Evolutionary conservation across 345 rosid species (phyloP), one percentile per base, ranked within the genome.

Genomic region (Gossypium raimondii): DNA sequence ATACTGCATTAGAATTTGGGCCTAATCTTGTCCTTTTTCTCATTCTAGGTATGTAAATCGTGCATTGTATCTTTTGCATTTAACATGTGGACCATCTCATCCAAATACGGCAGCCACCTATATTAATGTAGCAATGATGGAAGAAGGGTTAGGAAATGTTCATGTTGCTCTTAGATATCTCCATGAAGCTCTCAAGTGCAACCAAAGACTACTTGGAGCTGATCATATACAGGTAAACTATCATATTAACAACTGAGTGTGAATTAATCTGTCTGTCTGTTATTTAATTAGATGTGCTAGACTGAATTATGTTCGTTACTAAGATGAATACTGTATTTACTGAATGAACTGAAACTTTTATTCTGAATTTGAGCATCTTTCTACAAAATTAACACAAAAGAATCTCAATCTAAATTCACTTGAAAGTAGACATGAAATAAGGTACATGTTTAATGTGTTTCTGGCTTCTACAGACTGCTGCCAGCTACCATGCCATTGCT

Each of bases 401-500:
- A 27, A 24, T 27, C 48, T 71, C 48, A 52, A 70, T 70, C 61
- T 27, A 70, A 52, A 69, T 48, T 48, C 22, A 69, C 3, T 7
- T 6, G 13, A 16, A 52, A 25, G 60, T 27, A 17, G 45, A 53
- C 44, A 27, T 70, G 47, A 18, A 57, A 12, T 61, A 12, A 29
- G 22, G 14, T 48, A 44, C 47, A 9, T 48, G 16, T 75, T 66
- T 65, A 48, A 53, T 52, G 17, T 41, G 70, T 67, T 63, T 78
- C 44, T 57, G 81, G 71, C 70, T 73, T 79, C 65, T 80, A 53
- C 88, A 94, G 98, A 94, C 98, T 76, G 98, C 98, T 82, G 97
- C 98, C 50, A 94, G 98, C 79, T 94, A 94, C 86, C 98, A 94
- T 82, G 98, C 98, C 83, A 94, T 94, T 79, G 98, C 98, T 73